Base-by-base conservation (phyloP, 2,329 filamentous ascomycete species). In the Monosporascus sp. region DNA sequence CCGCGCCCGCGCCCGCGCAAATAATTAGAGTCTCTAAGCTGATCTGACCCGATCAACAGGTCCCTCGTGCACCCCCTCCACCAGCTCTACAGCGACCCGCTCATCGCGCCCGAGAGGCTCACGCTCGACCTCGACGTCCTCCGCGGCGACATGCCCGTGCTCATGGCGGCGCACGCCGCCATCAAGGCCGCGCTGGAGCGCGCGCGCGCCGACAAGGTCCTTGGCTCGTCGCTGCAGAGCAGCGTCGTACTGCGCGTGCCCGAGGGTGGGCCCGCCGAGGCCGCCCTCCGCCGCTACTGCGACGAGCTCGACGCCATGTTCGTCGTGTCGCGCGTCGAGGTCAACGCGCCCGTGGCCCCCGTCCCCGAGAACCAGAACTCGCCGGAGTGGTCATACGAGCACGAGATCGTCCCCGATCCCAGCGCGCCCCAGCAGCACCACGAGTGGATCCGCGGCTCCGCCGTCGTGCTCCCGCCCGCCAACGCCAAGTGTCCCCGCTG, bases 211-310 rank as follows among this genome's bases (percentile, higher is more conserved):
- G 80, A 82, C 53, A 94, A 93, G 68, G 75, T 81, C 37, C 75
- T 97, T 38, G 90, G 90, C 2, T 91, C 88, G 15, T 90, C 89
- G 3, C 79, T 97, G 3, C 88, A 96, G 65, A 89, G 86, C 49
- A 84, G 81, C 7, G 85, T 97, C 1, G 65, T 81, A 6, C 65
- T 92, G 15, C 60, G 71, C 5, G 63, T 81, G 0, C 70, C 76
- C 2, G 69, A 75, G 9, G 31, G 31, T 46, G 61, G 62, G 2
- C 53, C 62, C n/a, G 60, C 67, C 7, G 56, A 65, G 5, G 57
- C 63, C 1, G 57, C 70, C 5, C 62, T 82, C 36, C 57, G 66
- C 36, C 66, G 68, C 52, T 76, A 74, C 54, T 48, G 62, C 6
- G 70, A 71, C 37, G 84, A 87, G 60, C 74, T 88, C 17, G 78